A percentile compares a stretch with the other conserved stretches of the same genome.
phyloP scores from a whole-genome alignment of 192 early-diverging fungal species.

The Cladochytrium replicatum region DNA sequence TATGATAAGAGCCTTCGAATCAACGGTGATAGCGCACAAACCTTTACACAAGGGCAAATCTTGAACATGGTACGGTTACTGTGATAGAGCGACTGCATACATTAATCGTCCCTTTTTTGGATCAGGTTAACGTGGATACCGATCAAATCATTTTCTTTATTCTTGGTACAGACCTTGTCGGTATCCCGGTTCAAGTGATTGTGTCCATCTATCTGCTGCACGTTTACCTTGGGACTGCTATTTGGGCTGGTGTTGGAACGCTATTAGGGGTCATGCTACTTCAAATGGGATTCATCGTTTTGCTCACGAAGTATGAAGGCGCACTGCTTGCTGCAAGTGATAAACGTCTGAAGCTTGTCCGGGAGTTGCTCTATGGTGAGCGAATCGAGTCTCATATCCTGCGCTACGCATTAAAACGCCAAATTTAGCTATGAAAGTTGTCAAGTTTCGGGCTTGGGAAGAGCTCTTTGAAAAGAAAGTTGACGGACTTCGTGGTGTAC shows the following conservation, averaged over 20 bases:
- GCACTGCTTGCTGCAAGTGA: conserved; percentile 11
- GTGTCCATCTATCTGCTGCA: conserved; percentile 11
- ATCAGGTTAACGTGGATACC: conserved; percentile 21
- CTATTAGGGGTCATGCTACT: not conserved
- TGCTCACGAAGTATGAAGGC: conserved; percentile 3
- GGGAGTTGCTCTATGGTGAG: conserved; percentile 18
- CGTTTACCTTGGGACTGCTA: conserved; percentile 10
- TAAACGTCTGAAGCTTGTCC: conserved; percentile 17
- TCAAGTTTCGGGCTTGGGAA: conserved; percentile 13
- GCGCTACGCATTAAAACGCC: not conserved
- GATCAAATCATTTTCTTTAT: conserved; percentile 4
- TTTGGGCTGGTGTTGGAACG: conserved; percentile 8
- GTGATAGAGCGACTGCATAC: too few species aligned
- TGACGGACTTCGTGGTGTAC: not conserved
- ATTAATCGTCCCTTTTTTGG: too few species aligned
- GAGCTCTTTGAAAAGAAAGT: conserved; percentile 6
- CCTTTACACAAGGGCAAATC: conserved; percentile 11
- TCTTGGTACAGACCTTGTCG: not conserved
- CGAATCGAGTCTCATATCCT: not conserved
- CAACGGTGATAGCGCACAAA: too few species aligned
- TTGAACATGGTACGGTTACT: conserved; percentile 14
- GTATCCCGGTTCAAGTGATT: conserved; percentile 6
- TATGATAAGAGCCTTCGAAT: too few species aligned
- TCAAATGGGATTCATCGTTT: conserved; percentile 6
- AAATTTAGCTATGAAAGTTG: conserved; percentile 13